phyloP scores from a whole-genome alignment of 2,329 filamentous ascomycete genomes.

The Thermomyces lanuginosus region DNA sequence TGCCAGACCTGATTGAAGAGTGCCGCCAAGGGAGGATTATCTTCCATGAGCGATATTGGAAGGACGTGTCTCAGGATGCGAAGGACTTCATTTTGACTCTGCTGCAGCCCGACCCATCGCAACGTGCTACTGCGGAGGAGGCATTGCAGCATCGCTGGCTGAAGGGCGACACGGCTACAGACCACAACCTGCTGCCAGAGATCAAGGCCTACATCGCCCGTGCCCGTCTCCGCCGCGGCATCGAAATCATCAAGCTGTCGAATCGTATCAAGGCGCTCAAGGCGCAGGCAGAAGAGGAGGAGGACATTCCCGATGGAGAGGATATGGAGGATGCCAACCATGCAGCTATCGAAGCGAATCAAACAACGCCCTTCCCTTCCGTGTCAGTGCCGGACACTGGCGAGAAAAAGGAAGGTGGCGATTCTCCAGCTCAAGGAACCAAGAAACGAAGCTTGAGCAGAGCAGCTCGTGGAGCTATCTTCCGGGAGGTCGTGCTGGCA shows the following conservation, averaged over 20 bases:
- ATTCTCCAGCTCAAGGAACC: conserved; percentile 12
- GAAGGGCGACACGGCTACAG: conserved; percentile 74
- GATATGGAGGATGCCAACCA: conserved; percentile 41
- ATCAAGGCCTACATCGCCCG: conserved; percentile 88
- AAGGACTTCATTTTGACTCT: conserved; percentile 83
- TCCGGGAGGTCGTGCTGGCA: conserved; percentile 83
- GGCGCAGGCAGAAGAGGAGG: conserved; percentile 76
- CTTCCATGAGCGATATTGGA: conserved; percentile 98
- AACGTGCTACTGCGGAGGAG: conserved; percentile 63
- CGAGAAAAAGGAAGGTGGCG: background rate
- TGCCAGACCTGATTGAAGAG: conserved; percentile 86
- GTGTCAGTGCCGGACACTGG: conserved; percentile 9
- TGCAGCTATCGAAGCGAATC: conserved; percentile 8
- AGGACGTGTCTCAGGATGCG: conserved; percentile 84
- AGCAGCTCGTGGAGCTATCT: conserved; percentile 55
- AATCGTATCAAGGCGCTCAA: conserved; percentile 92
- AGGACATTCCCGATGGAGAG: conserved; percentile 44
- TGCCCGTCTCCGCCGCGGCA: conserved; percentile 77
- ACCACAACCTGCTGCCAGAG: conserved; percentile 94
- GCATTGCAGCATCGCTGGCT: conserved; percentile 77
- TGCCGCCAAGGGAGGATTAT: conserved; percentile 69
- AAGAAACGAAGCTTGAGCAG: conserved; percentile 41
- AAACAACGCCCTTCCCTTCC: conserved; percentile 12
- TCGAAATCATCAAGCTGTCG: conserved; percentile 88
- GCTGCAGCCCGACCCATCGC: conserved; percentile 59